Base-by-base conservation (phyloP, 1,139 yeast species). In the Pichia cactophila region DNA sequence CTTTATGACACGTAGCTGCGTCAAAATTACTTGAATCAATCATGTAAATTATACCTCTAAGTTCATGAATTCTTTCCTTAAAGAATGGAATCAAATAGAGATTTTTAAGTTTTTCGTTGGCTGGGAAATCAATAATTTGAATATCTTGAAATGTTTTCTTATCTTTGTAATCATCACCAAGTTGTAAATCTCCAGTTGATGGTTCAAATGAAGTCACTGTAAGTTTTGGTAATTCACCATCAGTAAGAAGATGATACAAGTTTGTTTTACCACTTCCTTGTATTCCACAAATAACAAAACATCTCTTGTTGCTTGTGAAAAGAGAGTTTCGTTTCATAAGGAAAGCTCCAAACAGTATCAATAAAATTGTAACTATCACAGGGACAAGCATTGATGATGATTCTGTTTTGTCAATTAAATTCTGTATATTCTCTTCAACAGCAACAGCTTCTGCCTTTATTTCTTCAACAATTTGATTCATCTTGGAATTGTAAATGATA, bases 121-220 rank as follows among this genome's bases (percentile, higher is more conserved):
- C 97, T 2, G 97, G 97, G 57, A 82, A 81, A 62, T 90, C 97
- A 46, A 84, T 74, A 43, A 89, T 63, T 56, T 74, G 73, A 65
- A 69, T 74, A 20, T 51, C 51, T 29, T 55, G 61, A 45, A 43
- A 61, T 5, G 55, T 53, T 26, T 50, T 44, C 14, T 77, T 77
- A 11, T 42, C 26, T 23, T 5, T 20, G 16, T 26, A 46, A 14
- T 52, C 54, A 12, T 52, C 56, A 37, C 35, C 35, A 26, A 75
- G 56, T 46, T 61, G 54, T 48, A 69, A 63, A 16, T 61, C 57
- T 10, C 62, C 67, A 39, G 60, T 50, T 58, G 71, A 76, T n/a
- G 76, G 70, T 44, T 67, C 71, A 46, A 72, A 71, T 3, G 81
- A 72, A 43, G 71, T 71, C 10, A 78, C 80, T 1, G 77, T 72